Evolutionary conservation across 257 asterid species (phyloP).

Genomic region (Lithospermum erythrorhizon): DNA sequence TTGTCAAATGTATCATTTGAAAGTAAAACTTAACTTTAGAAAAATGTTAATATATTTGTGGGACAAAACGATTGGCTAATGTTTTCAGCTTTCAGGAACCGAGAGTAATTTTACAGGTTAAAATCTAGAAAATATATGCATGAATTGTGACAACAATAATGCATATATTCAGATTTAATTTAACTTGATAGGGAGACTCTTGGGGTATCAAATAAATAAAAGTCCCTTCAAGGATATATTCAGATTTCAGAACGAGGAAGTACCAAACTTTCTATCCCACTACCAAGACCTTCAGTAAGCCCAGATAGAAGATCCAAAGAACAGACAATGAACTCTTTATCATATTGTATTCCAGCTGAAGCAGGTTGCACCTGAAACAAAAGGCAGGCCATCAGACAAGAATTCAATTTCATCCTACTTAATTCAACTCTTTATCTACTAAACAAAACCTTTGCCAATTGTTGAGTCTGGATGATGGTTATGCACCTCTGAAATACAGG

Average conservation of each 20-base stretch:
- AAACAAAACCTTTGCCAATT: conserved; percentile 72
- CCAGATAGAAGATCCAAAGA: conserved; percentile 98
- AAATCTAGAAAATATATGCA: too few species aligned
- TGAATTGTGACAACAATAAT: too few species aligned
- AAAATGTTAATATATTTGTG: too few species aligned
- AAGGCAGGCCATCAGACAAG: conserved; percentile 2
- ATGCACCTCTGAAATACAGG: conserved; percentile 98
- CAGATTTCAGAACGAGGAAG: conserved; percentile 9
- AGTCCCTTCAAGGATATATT: not conserved
- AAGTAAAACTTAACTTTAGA: too few species aligned
- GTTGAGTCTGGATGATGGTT: conserved; percentile 82
- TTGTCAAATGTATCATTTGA: too few species aligned
- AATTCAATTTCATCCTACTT: not conserved
- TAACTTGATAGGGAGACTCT: not conserved
- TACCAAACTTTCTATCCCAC: conserved; percentile 96
- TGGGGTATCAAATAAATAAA: conserved; percentile 1
- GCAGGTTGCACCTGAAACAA: conserved; percentile 64
- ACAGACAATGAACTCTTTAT: conserved; percentile 86
- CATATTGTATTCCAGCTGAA: conserved; percentile 80
- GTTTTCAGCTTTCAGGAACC: too few species aligned
- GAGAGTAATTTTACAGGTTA: too few species aligned
- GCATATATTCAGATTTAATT: too few species aligned
- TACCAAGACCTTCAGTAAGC: conserved; percentile 95
- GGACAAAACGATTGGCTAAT: too few species aligned
- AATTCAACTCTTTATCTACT: not conserved